Conservation (phyloP, 768 basidiomycete genomes). For the Lactifluus echinatus region DNA sequence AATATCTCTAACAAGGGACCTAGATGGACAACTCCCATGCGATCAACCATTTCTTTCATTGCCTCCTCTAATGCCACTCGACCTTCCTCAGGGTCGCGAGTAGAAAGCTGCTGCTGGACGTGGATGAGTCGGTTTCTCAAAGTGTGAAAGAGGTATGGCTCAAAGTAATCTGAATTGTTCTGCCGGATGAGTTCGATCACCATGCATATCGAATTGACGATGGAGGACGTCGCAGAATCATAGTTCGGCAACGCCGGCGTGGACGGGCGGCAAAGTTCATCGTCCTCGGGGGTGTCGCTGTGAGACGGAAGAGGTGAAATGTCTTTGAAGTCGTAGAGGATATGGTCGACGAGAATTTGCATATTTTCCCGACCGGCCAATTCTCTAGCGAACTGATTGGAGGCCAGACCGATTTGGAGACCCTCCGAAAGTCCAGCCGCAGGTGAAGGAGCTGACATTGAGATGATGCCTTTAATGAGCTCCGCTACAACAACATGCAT, state of each 20-base stretch:
- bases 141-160: conserved; percentile 94
- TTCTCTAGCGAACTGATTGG: conserved; percentile 85
- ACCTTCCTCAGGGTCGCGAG: conserved; percentile 44
- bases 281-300: conserved; percentile 13
- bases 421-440: conserved; percentile 64
- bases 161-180: conserved; percentile 98
- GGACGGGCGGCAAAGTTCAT: conserved; percentile 17
- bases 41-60: conserved; percentile 73
- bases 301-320: not conserved
- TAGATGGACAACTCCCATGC: conserved; percentile 87
- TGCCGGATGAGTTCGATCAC: conserved; percentile 92
- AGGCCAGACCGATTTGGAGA: conserved; percentile 60
- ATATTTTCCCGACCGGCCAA: conserved; percentile 68
- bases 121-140: conserved; percentile 84
- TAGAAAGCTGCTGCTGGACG: conserved; percentile 61
- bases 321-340: conserved; percentile 54
- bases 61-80: conserved; percentile 61
- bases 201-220: conserved; percentile 79
- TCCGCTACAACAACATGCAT: conserved; percentile 85
- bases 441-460: conserved; percentile 85
- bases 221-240: conserved; percentile 62
- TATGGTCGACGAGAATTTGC: conserved; percentile 63
- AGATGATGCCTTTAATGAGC: conserved; percentile 88
- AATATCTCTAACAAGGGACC: conserved; percentile 72
- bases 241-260: conserved; percentile 33